Percentiles rank a stretch among this genome's conserved stretches.
These are phyloP conservation scores for Mortierella sp. DNA, from an alignment of 371 early-diverging fungal species.

Conservation along the genomic window DNA sequence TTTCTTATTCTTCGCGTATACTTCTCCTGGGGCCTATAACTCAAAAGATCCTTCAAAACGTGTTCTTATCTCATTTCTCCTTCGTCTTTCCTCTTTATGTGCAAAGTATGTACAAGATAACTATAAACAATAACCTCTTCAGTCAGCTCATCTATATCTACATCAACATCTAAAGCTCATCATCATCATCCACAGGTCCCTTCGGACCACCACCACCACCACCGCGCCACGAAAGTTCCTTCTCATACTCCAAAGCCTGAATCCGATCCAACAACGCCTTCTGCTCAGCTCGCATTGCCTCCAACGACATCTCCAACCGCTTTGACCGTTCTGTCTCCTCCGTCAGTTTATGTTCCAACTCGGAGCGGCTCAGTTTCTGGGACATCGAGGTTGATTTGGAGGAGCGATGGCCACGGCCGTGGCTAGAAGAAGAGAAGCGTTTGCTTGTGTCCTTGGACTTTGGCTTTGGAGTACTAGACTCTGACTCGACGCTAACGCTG, in stretches of 20 bases:
- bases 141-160: neutral
- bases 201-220: neutral
- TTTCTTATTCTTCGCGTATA: too few species aligned
- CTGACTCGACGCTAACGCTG: neutral
- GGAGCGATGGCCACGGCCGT: conserved; percentile 19
- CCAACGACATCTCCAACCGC: conserved; percentile 51
- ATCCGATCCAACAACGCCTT: conserved; percentile 53
- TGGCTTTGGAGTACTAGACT: neutral
- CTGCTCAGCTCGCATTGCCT: conserved; percentile 44
- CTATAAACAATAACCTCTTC: neutral
- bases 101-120: neutral
- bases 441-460: neutral
- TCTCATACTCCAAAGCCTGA: conserved; percentile 49
- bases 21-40: too few species aligned
- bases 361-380: conserved; percentile 21
- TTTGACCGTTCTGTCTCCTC: conserved; percentile 36
- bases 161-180: neutral
- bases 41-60: too few species aligned
- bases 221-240: conserved; percentile 11
- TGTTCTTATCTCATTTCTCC: too few species aligned
- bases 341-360: conserved; percentile 31
- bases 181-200: conserved; percentile 5
- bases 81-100: too few species aligned
- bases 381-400: conserved; percentile 26
- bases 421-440: neutral